Base-by-base conservation (phyloP, 352 stramenopile genomes). In the Lagenidium giganteum region DNA sequence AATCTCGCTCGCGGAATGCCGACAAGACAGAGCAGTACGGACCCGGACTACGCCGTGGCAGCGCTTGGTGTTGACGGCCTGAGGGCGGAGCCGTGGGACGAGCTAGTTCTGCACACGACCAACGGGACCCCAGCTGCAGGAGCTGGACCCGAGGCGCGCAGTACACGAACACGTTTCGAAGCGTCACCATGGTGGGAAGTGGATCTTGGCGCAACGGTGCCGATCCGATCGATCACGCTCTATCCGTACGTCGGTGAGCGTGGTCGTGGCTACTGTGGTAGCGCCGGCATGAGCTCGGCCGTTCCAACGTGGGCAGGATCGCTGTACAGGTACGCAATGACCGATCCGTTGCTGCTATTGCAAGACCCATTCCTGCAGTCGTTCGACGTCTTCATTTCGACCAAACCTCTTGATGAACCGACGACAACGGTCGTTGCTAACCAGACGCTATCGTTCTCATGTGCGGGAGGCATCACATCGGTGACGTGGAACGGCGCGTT, bases 121-220 rank as follows among this genome's bases (percentile, higher is more conserved):
- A n/a, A n/a, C n/a, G n/a, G n/a, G n/a, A n/a, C n/a, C n/a, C n/a
- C n/a, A n/a, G n/a, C n/a, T n/a, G n/a, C n/a, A n/a, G n/a, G n/a
- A n/a, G n/a, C n/a, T n/a, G n/a, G n/a, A n/a, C n/a, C n/a, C n/a
- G 52, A 53, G 2, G 51, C 75, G n/a, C 62, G 65, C 1, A 85
- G 75, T 27, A 81, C 75, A 5, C 61, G 71, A 7, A 83, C 70
- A 0, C 14, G 64, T 2, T 8, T 51, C 8, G 55, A 74, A 20
- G 57, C 11, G 0, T 35, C 76, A 54, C 73, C 75, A 11, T 91
- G 75, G 75, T 88, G 75, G 75, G 63, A 86, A 61, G 66, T 91
- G 5, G 78, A 91, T 46, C 34, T 91, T 4, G 75, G 75, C 0
- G 44, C 17, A 1, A 23, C 64, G 4, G 54, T 72, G 8, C 57